Base-by-base conservation (phyloP, 2,329 filamentous ascomycete species). In the Colletotrichum karsti region DNA sequence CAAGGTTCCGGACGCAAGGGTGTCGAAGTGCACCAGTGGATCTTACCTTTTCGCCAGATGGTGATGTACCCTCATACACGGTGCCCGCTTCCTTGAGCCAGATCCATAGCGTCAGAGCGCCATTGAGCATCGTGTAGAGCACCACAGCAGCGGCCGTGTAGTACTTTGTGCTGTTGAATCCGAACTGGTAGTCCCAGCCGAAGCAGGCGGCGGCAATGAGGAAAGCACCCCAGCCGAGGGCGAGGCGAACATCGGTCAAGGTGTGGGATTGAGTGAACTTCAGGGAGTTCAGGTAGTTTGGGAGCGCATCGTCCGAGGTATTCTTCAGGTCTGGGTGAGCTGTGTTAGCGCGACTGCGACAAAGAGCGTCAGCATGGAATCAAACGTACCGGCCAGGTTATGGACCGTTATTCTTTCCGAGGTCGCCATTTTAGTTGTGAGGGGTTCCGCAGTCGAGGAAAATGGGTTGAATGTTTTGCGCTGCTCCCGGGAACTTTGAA, bases 251-350 rank as follows among this genome's bases (percentile, higher is more conserved):
- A 76, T 98, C 95, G 74, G 91, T 90, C 53, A 96, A 90, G 65
- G 82, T 87, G 82, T 98, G 92, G 71, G 92, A 91, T 81, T 97
- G 94, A 70, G 84, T 88, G 85, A 98, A 98, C 72, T 87, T 91
- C 78, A 98, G 90, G 33, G 90, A 93, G 81, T 93, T 95, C 71
- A 99, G 90, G 84, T 98, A 98, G 82, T 96, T 94, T 67, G 93
- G 90, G 68, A 99, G 91, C 64, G 95, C 94, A 82, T 99, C 96
- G 83, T 99, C 96, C 72, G 93, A 94, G 41, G 95, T 97, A 83
- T 96, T 97, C 82, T 98, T 98, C 71, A 99, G 91, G 79, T 98
- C 96, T 97, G 77, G 22, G 22, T n/a, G 33, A 63, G 30, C 10
- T 22, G 28, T 62, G 55, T 68, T 46, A 57, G 68, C 71, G 63